phyloP scores from a whole-genome alignment of 805 yeast genomes.

The Pichia scutulata region DNA sequence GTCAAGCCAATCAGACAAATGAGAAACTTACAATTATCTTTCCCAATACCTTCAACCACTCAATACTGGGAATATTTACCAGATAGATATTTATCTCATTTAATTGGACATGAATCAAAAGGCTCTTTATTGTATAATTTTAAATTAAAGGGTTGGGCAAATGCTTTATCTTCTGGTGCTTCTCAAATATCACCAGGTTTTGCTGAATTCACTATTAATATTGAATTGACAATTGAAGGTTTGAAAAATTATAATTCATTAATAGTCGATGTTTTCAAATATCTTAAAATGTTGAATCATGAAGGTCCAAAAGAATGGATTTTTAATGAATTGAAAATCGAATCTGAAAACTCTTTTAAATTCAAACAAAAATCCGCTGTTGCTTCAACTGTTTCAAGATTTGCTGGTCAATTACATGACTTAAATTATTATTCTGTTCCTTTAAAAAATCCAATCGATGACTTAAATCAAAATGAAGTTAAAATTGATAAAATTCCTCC shows the following conservation, averaged over 20 bases:
- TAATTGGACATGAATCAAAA: constrained; percentile 87
- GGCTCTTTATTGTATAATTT: constrained; percentile 73
- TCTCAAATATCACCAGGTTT: constrained; percentile 58
- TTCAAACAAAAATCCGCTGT: constrained; percentile 75
- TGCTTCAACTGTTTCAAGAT: constrained; percentile 57
- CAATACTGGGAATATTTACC: constrained; percentile 65
- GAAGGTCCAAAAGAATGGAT: constrained; percentile 72
- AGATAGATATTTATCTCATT: constrained; percentile 62
- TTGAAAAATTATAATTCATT: constrained; percentile 55
- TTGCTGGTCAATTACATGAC: constrained; percentile 24
- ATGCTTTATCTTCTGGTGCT: constrained; percentile 66
- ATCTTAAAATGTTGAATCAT: constrained; percentile 50
- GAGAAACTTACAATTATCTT: constrained; percentile 57
- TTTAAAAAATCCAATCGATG: constrained; percentile 11
- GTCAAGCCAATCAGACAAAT: constrained; percentile 82
- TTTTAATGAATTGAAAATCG: constrained; percentile 64
- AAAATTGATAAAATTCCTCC: constrained; percentile 44
- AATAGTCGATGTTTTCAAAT: constrained; percentile 57
- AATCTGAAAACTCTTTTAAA: constrained; percentile 63
- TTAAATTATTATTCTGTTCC: constrained; percentile 19
- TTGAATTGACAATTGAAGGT: constrained; percentile 75
- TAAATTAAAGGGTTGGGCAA: constrained; percentile 73
- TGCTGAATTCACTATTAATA: constrained; percentile 57
- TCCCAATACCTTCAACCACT: constrained; percentile 69
- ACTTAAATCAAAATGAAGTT: constrained; percentile 1